Base-by-base conservation (phyloP, 129 eudicot species). In the Flaveria bidentis region DNA sequence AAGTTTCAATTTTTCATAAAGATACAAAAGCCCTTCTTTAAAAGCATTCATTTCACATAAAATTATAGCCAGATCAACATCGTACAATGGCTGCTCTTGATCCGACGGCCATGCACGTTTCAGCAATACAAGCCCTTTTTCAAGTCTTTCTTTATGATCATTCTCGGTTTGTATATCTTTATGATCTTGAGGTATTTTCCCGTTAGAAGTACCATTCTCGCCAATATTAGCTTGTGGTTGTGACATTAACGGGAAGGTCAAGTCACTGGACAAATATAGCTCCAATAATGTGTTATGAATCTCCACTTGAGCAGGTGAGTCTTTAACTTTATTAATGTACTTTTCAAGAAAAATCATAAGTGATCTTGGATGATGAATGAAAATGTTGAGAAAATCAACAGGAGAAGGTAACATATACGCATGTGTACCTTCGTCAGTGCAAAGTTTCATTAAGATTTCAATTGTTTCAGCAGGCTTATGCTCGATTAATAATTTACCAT, bases 271-370 rank as follows among this genome's bases (percentile, higher is more conserved):
- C 76, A 95, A 78, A 74, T 95, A 95, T 67, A 95, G 69, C 85
- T 95, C 99, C 87, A 95, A 82, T 55, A 95, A 83, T 0, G 97
- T 95, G 83, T 91, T 95, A 74, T 95, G 97, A 73, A 95, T 91
- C 82, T 95, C 99, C n/a, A 87, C 88, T 83, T 95, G 97, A 58
- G 97, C 96, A 17, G 99, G 94, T 11, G 99, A 89, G 78, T 95
- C 99, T 87, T 87, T 95, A 66, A 95, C 97, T 82, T 87, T 87
- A 56, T 82, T 83, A 44, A 88, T 85, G 85, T 91, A 95, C 61
- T 80, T 89, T 80, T 95, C 99, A 44, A 95, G 96, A 76, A 95
- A 95, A 67, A 84, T 86, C 99, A 95, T 87, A 61, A 95, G 96
- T 46, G 99, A 85, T 75, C 84, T 77, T 13, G 99, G 99, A 82